These are phyloP conservation scores for Pyrenochaeta sp. DNA, from an alignment of 2,329 filamentous ascomycete species.

Conservation along the genomic window DNA sequence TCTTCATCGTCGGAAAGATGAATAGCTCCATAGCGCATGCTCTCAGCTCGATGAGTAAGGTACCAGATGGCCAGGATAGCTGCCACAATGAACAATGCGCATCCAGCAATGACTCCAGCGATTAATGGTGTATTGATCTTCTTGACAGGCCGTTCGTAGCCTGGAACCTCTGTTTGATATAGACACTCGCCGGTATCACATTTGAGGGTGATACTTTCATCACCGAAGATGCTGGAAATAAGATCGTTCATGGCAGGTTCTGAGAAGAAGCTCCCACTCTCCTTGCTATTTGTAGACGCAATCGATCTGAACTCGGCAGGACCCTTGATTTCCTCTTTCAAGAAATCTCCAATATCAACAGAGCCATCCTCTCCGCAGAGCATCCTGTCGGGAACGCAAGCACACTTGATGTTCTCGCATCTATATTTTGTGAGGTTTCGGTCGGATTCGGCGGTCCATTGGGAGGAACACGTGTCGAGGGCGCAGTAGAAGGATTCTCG, in stretches of 20 bases:
- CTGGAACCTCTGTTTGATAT: constrained; percentile 90
- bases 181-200: constrained; percentile 92
- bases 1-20: constrained; percentile 84
- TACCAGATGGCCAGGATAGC: constrained; percentile 88
- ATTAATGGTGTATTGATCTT: constrained; percentile 97
- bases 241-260: constrained; percentile 93
- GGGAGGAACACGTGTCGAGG: constrained; percentile 80
- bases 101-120: constrained; percentile 87
- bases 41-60: constrained; percentile 75
- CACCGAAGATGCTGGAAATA: constrained; percentile 88
- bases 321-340: constrained; percentile 82
- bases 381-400: constrained; percentile 90
- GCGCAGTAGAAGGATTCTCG: constrained; percentile 96
- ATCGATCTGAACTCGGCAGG: constrained; percentile 84
- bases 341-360: constrained; percentile 89
- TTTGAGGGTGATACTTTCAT: constrained; percentile 83
- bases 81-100: constrained; percentile 86
- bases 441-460: constrained; percentile 70
- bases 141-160: constrained; percentile 87
- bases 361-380: constrained; percentile 92
- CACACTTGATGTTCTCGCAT: constrained; percentile 85
- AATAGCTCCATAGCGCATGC: constrained; percentile 73
- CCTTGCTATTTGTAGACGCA: constrained; percentile 64
- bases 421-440: constrained; percentile 85
- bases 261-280: constrained; percentile 81